A percentile compares a stretch with the other conserved stretches of the same genome.
These are phyloP conservation scores for Calycina marina DNA, from an alignment of 2,329 filamentous ascomycete genomes.

Conservation along the genomic window DNA sequence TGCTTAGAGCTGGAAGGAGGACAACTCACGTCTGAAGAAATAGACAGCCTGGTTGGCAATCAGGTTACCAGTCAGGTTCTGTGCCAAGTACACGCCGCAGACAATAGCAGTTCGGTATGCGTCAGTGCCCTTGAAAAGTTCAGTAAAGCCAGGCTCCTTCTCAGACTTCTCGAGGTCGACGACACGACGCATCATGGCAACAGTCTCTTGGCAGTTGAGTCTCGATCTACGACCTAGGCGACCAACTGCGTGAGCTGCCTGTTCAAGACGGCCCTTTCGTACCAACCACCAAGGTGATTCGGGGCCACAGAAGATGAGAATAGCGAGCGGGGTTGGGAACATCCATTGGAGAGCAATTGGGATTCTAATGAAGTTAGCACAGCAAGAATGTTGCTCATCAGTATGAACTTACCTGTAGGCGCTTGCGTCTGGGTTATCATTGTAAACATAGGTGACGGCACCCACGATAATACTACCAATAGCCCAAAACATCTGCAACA, in stretches of 20 bases:
- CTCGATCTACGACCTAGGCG: slow-evolving; percentile 32
- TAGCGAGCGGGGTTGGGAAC: slow-evolving; percentile 35
- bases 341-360: slow-evolving; percentile 38
- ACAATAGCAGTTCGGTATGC: slow-evolving; percentile 40
- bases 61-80: slow-evolving; percentile 46
- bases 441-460: slow-evolving; percentile 39
- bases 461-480: slow-evolving; percentile 47
- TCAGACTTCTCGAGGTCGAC: slow-evolving; percentile 36
- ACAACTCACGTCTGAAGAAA: slow-evolving; percentile 32
- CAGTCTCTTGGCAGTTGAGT: slow-evolving; percentile 28
- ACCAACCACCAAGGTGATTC: slow-evolving; percentile 33
- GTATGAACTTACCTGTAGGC: slow-evolving; percentile 29
- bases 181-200: slow-evolving; percentile 44
- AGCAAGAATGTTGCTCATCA: slow-evolving; percentile 14
- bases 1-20: slow-evolving; percentile 5
- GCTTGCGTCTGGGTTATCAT: slow-evolving; percentile 20
- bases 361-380: slow-evolving; percentile 27
- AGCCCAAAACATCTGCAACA: slow-evolving; percentile 53
- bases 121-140: slow-evolving; percentile 41
- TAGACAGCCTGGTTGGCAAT: slow-evolving; percentile 49
- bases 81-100: slow-evolving; percentile 41
- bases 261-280: slow-evolving; percentile 26
- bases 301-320: slow-evolving; percentile 31
- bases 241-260: slow-evolving; percentile 30
- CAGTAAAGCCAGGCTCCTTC: slow-evolving; percentile 32